Evolutionary conservation across 345 rosid species (phyloP).

Genomic region (Eucalyptus polyanthemos): DNA sequence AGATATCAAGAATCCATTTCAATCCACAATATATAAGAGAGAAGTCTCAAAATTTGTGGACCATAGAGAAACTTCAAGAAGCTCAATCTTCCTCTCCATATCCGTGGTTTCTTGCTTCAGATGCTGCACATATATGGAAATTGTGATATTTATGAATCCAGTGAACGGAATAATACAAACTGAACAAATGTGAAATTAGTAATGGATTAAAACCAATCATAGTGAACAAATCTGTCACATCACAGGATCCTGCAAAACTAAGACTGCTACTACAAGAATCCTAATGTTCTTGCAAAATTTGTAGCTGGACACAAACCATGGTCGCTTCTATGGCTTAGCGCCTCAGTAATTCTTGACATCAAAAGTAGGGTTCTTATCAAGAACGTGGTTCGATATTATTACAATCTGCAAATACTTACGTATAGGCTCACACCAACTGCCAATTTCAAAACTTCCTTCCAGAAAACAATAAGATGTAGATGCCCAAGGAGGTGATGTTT

Average conservation of each 20-base stretch:
- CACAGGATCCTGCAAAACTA: background rate
- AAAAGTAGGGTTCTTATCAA: background rate
- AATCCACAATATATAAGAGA: background rate
- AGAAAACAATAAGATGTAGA: background rate
- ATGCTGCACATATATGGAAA: slow-evolving; percentile 13
- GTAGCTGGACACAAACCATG: background rate
- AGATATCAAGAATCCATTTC: background rate
- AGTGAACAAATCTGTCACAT: background rate
- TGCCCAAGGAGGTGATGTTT: background rate
- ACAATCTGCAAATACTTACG: background rate
- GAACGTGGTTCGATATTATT: background rate
- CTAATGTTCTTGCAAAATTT: background rate
- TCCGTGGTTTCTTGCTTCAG: slow-evolving; percentile 18
- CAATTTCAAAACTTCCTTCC: too few relatives aligned
- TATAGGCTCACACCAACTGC: background rate
- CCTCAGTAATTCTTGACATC: background rate
- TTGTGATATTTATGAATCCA: background rate
- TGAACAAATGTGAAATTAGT: background rate
- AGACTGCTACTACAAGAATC: background rate
- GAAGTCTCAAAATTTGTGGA: background rate
- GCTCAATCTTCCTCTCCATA: slow-evolving; percentile 34
- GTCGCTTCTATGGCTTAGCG: background rate
- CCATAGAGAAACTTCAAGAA: slow-evolving; percentile 37
- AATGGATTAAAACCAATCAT: background rate
- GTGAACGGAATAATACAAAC: background rate